A percentile compares a stretch with the other conserved stretches of the same genome.
Conservation (phyloP, 768 basidiomycete species). For the Mrakia blollopis region DNA sequence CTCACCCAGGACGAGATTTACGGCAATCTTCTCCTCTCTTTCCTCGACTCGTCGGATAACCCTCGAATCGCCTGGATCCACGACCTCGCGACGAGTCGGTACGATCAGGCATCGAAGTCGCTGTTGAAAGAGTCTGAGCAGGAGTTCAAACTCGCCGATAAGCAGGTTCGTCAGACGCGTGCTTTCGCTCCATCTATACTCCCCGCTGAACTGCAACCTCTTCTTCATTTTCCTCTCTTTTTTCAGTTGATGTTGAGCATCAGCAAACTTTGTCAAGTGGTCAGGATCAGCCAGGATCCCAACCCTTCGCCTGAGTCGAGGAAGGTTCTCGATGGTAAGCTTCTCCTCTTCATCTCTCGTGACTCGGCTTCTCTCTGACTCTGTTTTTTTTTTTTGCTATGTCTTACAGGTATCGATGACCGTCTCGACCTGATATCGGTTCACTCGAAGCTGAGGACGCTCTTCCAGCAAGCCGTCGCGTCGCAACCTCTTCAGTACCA, state of each 20-base stretch:
- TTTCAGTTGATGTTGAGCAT: slow-evolving; percentile 80
- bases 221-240: neutral
- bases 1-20: slow-evolving; percentile 69
- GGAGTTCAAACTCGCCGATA: slow-evolving; percentile 59
- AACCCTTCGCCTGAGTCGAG: slow-evolving; percentile 49
- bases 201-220: neutral
- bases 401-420: slow-evolving; percentile 67
- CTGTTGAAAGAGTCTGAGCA: slow-evolving; percentile 59
- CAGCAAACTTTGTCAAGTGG: slow-evolving; percentile 77
- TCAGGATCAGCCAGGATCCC: slow-evolving; percentile 52
- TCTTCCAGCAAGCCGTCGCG: slow-evolving; percentile 51
- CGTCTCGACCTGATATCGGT: slow-evolving; percentile 81
- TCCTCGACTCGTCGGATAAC: slow-evolving; percentile 60
- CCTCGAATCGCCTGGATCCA: slow-evolving; percentile 73
- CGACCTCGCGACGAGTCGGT: slow-evolving; percentile 66
- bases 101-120: slow-evolving; percentile 59
- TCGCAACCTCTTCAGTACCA: slow-evolving; percentile 54
- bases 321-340: slow-evolving; percentile 50
- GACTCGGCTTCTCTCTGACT: neutral
- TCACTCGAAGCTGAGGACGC: slow-evolving; percentile 62
- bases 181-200: neutral
- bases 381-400: neutral
- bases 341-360: slow-evolving; percentile 31
- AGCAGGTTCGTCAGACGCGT: slow-evolving; percentile 66
- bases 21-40: slow-evolving; percentile 61